Evolutionary conservation across 192 early-diverging fungal genomes (phyloP).

Genomic region (Glomus cerebriforme): DNA sequence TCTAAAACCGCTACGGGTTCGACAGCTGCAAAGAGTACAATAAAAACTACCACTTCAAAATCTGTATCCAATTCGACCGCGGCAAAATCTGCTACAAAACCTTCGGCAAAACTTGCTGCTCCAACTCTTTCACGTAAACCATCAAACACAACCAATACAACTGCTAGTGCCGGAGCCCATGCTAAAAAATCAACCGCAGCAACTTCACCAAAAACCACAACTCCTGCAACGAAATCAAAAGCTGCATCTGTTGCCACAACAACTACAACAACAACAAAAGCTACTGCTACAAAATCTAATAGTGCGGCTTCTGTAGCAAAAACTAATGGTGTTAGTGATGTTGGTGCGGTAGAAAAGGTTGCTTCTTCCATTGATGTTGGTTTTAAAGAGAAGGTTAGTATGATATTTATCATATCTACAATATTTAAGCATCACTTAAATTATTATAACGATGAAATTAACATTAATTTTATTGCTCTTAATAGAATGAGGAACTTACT

Average conservation of each 20-base stretch:
- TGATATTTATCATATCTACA: too few relatives aligned
- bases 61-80: not conserved
- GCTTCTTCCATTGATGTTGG: constrained; percentile 3
- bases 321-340: too few relatives aligned
- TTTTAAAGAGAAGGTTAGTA: constrained; percentile 32
- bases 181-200: not conserved
- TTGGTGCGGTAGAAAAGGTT: not conserved
- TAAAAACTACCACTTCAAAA: not conserved
- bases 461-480: not conserved
- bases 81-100: not conserved
- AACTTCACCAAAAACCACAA: not conserved
- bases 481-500: constrained; percentile 25
- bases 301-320: not conserved
- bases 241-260: not conserved
- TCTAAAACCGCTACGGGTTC: too few relatives aligned
- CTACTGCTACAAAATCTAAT: not conserved
- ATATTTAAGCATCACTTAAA: not conserved
- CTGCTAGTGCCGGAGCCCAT: not conserved
- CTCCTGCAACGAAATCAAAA: not conserved
- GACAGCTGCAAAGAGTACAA: not conserved
- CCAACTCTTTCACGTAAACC: not conserved
- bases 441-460: not conserved
- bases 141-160: not conserved
- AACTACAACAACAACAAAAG: not conserved
- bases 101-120: not conserved